phyloP scores from a whole-genome alignment of 306 rosid species.

The Cucurbita pepo region DNA sequence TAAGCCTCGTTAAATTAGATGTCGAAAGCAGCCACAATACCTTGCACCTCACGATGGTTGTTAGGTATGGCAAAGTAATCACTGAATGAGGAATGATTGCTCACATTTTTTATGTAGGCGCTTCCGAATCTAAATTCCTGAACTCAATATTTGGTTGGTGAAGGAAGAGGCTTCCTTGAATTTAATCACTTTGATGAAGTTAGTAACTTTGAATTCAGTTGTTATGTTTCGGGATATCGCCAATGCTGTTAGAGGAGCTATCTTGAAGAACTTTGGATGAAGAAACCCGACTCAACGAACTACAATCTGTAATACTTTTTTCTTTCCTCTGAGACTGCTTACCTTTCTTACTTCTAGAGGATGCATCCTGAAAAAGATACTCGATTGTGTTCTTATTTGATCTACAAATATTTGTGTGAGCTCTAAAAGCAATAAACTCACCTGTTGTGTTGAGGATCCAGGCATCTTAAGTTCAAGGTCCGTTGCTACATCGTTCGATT shows the following conservation, averaged over 20 bases:
- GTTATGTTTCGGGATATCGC: slow-evolving; percentile 39
- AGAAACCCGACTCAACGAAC: slow-evolving; percentile 59
- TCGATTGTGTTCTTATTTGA: neutral
- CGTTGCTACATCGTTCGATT: slow-evolving; percentile 66
- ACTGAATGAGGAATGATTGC: neutral
- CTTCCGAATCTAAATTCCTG: neutral
- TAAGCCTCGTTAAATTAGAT: neutral
- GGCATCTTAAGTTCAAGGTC: slow-evolving; percentile 94
- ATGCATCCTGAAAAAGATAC: slow-evolving; percentile 33
- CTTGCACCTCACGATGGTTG: neutral
- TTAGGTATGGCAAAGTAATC: neutral
- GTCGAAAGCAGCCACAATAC: neutral
- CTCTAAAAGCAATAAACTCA: slow-evolving; percentile 10
- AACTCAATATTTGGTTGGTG: neutral
- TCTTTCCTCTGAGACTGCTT: slow-evolving; percentile 51
- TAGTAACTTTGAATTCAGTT: slow-evolving; percentile 12
- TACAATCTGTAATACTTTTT: slow-evolving; percentile 28
- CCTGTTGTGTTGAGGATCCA: slow-evolving; percentile 71
- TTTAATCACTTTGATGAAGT: slow-evolving; percentile 2
- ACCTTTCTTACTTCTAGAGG: slow-evolving; percentile 38
- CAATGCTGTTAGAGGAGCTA: slow-evolving; percentile 58
- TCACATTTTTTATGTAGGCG: neutral
- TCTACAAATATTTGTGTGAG: slow-evolving; percentile 1
- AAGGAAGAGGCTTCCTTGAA: neutral
- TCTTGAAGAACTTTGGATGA: slow-evolving; percentile 54